These are phyloP conservation scores for Saturnispora besseyi DNA, from an alignment of 805 yeast species.

Conservation along the genomic window DNA sequence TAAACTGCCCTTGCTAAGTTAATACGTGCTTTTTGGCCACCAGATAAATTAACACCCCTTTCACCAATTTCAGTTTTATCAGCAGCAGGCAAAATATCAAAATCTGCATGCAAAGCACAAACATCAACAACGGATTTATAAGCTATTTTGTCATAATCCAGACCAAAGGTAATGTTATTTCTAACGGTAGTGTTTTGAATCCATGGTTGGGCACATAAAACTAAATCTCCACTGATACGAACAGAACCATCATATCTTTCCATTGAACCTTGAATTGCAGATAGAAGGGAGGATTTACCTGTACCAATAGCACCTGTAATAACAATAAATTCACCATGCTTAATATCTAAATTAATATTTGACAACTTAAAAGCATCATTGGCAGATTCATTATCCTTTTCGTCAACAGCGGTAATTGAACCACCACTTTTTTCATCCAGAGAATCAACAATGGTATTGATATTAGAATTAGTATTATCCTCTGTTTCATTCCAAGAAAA, in stretches of 20 bases:
- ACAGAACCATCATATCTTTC: slow-evolving; percentile 42
- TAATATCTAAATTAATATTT: slow-evolving; percentile 43
- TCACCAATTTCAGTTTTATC: slow-evolving; percentile 79
- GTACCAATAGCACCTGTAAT: slow-evolving; percentile 75
- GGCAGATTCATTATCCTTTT: background rate
- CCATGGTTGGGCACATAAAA: slow-evolving; percentile 58
- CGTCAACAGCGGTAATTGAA: background rate
- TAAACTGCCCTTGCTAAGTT: slow-evolving; percentile 75
- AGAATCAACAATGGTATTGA: background rate
- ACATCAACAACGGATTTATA: slow-evolving; percentile 49
- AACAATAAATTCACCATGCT: slow-evolving; percentile 60
- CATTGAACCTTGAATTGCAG: slow-evolving; percentile 66
- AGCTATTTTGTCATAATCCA: slow-evolving; percentile 33
- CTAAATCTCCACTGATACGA: slow-evolving; percentile 41
- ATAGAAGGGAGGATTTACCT: slow-evolving; percentile 68
- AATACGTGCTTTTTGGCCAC: slow-evolving; percentile 83
- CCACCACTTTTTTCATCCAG: background rate
- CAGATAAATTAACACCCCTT: slow-evolving; percentile 74
- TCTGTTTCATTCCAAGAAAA: slow-evolving; percentile 48
- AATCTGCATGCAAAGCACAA: slow-evolving; percentile 61
- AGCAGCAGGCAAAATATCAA: slow-evolving; percentile 61
- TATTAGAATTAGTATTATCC: background rate
- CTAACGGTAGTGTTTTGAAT: slow-evolving; percentile 75
- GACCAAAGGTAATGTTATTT: slow-evolving; percentile 67
- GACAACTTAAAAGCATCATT: slow-evolving; percentile 29